Evolutionary conservation across 129 eudicot species (phyloP), one percentile per base, ranked within the genome.

Genomic region (Kitagawia praeruptora): DNA sequence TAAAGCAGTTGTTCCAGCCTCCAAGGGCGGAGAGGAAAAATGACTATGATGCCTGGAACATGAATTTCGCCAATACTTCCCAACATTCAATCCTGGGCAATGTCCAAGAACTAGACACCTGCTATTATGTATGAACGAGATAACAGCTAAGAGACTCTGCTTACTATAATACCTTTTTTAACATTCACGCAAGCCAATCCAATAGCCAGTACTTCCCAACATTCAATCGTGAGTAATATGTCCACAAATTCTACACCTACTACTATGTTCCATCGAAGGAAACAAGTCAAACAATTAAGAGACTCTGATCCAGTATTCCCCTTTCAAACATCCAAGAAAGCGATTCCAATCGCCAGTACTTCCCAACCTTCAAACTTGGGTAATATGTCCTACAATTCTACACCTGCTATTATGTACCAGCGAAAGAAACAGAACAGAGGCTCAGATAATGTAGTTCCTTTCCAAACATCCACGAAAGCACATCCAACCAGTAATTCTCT

Each of bases 191-290:
- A 82, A 18, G 63, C 78, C 19, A 82, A 41, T n/a, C 83, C 71
- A 77, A 76, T 66, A 46, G 66, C 66, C 76, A 79, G 70, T 81
- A 81, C 84, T 78, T 89, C 86, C 39, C 89, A 80, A 56, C 79
- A 85, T 75, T 83, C 86, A 56, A 70, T 82, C 5, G 81, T 76
- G 54, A 37, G 48, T 80, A 80, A 67, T 47, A 78, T 81, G 81
- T 82, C 88, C 69, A 85, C 84, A 74, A 78, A 79, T 72, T 82
- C 88, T 54, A 76, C 82, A 39, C 91, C 79, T 83, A 66, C 72
- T 82, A 72, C 78, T 84, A 91, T 87, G 39, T 89, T 83, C 81
- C 76, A 82, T 78, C 83, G 88, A 82, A 85, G 82, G 77, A 85
- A 61, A 61, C 80, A 75, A 74, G 85, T 8, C 15, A 25, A 23